Percentiles rank a stretch among this genome's conserved stretches.
phyloP scores from a whole-genome alignment of 495 filamentous ascomycete genomes.

The Ramalina intermedia region DNA sequence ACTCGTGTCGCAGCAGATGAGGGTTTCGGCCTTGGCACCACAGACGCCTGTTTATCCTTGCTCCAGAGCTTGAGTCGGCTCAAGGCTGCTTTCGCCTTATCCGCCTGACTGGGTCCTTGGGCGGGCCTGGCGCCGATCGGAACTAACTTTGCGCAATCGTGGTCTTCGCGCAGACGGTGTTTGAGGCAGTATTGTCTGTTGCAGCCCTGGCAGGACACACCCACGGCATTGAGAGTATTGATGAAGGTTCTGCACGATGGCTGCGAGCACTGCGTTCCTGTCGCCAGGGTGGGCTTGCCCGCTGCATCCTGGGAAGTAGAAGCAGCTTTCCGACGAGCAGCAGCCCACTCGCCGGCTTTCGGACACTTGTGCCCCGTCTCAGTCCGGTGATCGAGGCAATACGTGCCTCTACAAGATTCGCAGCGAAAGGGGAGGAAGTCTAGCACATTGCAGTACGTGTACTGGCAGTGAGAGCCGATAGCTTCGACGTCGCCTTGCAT shows the following conservation, averaged over 20 bases:
- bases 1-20: slow-evolving; percentile 42
- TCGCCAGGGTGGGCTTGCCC: slow-evolving; percentile 41
- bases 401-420: slow-evolving; percentile 73
- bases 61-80: slow-evolving; percentile 52
- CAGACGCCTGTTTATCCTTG: slow-evolving; percentile 39
- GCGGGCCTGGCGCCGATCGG: slow-evolving; percentile 51
- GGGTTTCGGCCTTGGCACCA: slow-evolving; percentile 44
- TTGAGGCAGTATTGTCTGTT: slow-evolving; percentile 81
- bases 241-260: slow-evolving; percentile 70
- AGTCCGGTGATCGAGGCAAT: slow-evolving; percentile 88
- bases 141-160: slow-evolving; percentile 61
- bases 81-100: slow-evolving; percentile 46
- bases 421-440: slow-evolving; percentile 96
- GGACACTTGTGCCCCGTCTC: slow-evolving; percentile 72
- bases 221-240: slow-evolving; percentile 62
- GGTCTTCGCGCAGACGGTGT: slow-evolving; percentile 75
- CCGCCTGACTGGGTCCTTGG: slow-evolving; percentile 27
- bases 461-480: slow-evolving; percentile 84
- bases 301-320: slow-evolving; percentile 2
- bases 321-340: slow-evolving; percentile 5
- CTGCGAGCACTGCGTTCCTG: slow-evolving; percentile 58
- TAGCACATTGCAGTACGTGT: slow-evolving; percentile 78
- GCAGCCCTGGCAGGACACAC: slow-evolving; percentile 68
- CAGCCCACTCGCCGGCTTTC: slow-evolving; percentile 74
- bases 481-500: slow-evolving; percentile 62